Conservation (phyloP, 345 rosid species). For the Garcia nutans region DNA sequence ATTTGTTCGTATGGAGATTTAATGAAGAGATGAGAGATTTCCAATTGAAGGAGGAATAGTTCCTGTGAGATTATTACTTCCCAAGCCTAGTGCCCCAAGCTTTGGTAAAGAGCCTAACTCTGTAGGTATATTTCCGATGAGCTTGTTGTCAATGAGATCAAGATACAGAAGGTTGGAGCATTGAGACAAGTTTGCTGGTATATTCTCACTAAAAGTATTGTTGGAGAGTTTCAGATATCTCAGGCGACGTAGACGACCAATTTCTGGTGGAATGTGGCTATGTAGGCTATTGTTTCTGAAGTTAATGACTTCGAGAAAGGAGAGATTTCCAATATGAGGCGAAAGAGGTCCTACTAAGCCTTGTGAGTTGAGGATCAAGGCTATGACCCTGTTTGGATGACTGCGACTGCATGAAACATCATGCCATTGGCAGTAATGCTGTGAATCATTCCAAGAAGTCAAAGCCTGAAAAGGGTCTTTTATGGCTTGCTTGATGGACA, state of each 20-base stretch:
- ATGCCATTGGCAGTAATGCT: slow-evolving; percentile 13
- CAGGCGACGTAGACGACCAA: slow-evolving; percentile 27
- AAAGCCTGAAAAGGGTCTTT: neutral
- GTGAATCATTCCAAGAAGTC: slow-evolving; percentile 15
- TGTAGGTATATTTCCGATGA: slow-evolving; percentile 28
- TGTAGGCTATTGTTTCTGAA: slow-evolving; percentile 28
- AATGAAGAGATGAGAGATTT: neutral
- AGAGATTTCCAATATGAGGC: slow-evolving; percentile 16
- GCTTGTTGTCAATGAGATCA: slow-evolving; percentile 22
- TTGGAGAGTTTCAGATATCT: slow-evolving; percentile 3
- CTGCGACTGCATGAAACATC: slow-evolving; percentile 14
- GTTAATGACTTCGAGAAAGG: neutral
- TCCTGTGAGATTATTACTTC: neutral
- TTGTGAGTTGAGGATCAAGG: neutral
- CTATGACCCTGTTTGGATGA: neutral
- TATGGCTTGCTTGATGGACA: neutral
- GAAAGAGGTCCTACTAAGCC: slow-evolving; percentile 4
- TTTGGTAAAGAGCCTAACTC: slow-evolving; percentile 29
- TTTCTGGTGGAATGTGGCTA: slow-evolving; percentile 24
- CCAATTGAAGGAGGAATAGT: neutral
- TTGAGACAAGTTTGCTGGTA: slow-evolving; percentile 22
- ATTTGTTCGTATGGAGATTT: neutral
- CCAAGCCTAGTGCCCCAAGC: slow-evolving; percentile 7
- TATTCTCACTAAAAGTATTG: slow-evolving; percentile 29
- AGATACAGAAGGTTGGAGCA: slow-evolving; percentile 25